Base-by-base conservation (phyloP, 768 basidiomycete genomes). In the Boletus patriciae region DNA sequence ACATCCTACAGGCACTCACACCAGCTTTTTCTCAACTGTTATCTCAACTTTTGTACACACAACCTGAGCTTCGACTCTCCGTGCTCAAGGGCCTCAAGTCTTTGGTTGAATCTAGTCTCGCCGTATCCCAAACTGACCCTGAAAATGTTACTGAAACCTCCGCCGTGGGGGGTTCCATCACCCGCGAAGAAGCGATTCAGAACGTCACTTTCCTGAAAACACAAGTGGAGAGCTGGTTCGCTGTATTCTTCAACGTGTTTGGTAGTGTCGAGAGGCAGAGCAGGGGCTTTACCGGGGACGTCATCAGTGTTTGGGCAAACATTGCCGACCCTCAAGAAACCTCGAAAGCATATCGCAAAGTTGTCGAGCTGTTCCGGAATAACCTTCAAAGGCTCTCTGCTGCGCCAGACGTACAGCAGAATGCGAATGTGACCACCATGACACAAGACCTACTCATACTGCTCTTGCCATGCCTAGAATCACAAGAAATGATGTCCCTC, bases 181-280 rank as follows among this genome's bases (percentile, higher is more conserved):
- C 87, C 11, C 75, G 77, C 16, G 78, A 79, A 40, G 81, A 85
- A 65, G 93, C 90, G 3, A 64, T 73, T 33, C 76, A 76, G 44
- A 94, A 94, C 62, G 60, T 98, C 27, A 76, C 70, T 1, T 89
- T 90, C 72, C 77, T 98, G 52, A 83, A 81, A 41, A 79, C 78
- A 0, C 89, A 98, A 67, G 87, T 82, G 0, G 90, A 94, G 69
- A 97, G 93, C 66, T 95, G 97, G 89, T 83, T 98, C 34, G 87
- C 93, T 1, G 94, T 98, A 6, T 78, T 97, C 44, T 94, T 98
- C 78, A 99, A 99, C 69, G 88, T 99, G n/a, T 98, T 96, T 73
- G 83, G 89, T 55, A 92, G 83, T 57, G 84, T 90, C 33, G 83
- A 81, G n/a, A 80, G 84, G 48, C 94, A 97, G 59, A 74, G 69